phyloP scores from a whole-genome alignment of 1,284 basidiomycete genomes.

The Ustilago cynodontis region DNA sequence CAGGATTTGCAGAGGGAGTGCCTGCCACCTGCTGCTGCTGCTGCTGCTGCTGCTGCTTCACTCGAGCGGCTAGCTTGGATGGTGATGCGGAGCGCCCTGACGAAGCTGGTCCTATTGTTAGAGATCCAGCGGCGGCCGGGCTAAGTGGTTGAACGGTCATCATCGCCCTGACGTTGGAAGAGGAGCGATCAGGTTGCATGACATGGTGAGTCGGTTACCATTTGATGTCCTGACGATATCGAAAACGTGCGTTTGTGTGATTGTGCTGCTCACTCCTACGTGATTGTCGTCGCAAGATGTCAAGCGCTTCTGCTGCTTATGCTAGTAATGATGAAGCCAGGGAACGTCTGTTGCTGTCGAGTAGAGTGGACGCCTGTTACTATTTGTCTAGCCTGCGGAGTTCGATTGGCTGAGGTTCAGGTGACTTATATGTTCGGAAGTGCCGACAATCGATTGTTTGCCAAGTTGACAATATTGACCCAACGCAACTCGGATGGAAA shows the following conservation, averaged over 20 bases:
- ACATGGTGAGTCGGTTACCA: slow-evolving; percentile 32
- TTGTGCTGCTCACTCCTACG: background rate
- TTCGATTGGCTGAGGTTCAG: background rate
- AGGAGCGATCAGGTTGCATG: slow-evolving; percentile 33
- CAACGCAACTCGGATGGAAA: background rate
- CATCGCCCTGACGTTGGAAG: slow-evolving; percentile 39
- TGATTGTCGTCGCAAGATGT: background rate
- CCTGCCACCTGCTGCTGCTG: slow-evolving; percentile 4
- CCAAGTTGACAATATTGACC: background rate
- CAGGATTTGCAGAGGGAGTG: slow-evolving; percentile 12
- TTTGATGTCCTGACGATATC: slow-evolving; percentile 1
- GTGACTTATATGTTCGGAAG: background rate
- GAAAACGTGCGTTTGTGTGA: background rate
- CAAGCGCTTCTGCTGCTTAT: background rate
- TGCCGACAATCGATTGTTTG: background rate
- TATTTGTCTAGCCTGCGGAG: too few relatives aligned
- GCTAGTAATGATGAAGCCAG: background rate
- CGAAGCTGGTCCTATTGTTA: slow-evolving; percentile 11
- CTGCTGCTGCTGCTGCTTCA: slow-evolving; percentile 10
- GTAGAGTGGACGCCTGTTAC: too few relatives aligned
- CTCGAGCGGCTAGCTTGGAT: slow-evolving; percentile 16
- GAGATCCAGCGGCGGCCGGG: slow-evolving; percentile 18
- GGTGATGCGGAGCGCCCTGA: slow-evolving; percentile 32
- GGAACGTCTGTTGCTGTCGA: background rate
- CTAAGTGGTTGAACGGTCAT: slow-evolving; percentile 43